Evolutionary conservation across 2,329 filamentous ascomycete genomes (phyloP).

Genomic region (Aspergillus udagawae): DNA sequence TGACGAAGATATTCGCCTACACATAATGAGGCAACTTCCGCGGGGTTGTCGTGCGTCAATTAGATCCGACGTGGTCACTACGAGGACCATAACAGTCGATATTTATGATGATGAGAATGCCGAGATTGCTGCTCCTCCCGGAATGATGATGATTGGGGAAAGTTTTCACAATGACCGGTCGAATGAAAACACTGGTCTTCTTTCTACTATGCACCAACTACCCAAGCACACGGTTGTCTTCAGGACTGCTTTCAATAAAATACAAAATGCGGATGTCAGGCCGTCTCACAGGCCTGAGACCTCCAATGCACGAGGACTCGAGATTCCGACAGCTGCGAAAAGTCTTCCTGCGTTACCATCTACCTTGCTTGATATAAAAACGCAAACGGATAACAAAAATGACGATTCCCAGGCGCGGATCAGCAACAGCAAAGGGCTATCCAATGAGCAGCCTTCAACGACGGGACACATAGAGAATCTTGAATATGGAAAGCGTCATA

Average conservation of each 20-base stretch:
- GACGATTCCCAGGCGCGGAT: background rate
- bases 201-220: slow-evolving; percentile 29
- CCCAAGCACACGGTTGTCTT: slow-evolving; percentile 46
- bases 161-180: slow-evolving; percentile 47
- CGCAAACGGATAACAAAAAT: background rate
- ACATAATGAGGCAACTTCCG: slow-evolving; percentile 44
- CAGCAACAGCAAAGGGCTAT: background rate
- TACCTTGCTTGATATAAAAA: background rate
- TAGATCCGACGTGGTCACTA: slow-evolving; percentile 39
- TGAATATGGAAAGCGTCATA: background rate
- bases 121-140: slow-evolving; percentile 43
- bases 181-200: slow-evolving; percentile 31
- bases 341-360: background rate
- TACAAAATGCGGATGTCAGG: slow-evolving; percentile 34
- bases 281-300: slow-evolving; percentile 12
- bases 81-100: slow-evolving; percentile 46
- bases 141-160: slow-evolving; percentile 45
- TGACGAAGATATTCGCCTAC: slow-evolving; percentile 46
- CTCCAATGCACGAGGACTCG: background rate
- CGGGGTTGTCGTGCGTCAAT: slow-evolving; percentile 42
- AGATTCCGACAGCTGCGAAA: background rate
- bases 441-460: background rate
- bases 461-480: background rate
- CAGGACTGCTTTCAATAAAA: slow-evolving; percentile 41
- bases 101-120: slow-evolving; percentile 41